phyloP scores from a whole-genome alignment of 2,329 filamentous ascomycete species.

The Scortechinia acanthostroma region DNA sequence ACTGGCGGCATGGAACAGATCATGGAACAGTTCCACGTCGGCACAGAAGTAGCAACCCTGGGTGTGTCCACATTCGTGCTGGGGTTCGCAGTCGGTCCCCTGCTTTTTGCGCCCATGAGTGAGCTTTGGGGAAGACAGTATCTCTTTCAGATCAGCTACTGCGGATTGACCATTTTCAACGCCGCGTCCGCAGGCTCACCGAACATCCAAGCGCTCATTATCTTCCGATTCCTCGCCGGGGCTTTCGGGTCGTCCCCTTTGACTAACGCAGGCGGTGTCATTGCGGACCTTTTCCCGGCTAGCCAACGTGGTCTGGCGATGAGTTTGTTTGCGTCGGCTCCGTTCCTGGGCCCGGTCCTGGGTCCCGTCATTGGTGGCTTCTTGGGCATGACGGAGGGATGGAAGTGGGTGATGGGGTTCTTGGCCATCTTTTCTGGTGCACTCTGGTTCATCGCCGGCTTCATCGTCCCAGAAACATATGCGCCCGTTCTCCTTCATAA shows the following conservation, averaged over 20 bases:
- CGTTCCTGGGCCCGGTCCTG: not conserved
- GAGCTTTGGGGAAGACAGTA: not conserved
- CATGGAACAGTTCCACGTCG: not conserved
- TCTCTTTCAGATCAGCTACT: slow-evolving; percentile 50
- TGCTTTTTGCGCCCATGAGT: not conserved
- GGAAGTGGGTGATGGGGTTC: not conserved
- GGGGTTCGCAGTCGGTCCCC: not conserved
- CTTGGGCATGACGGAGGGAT: not conserved
- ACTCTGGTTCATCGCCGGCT: not conserved
- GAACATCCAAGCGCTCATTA: slow-evolving; percentile 41
- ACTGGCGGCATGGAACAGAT: not conserved
- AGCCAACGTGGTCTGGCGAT: slow-evolving; percentile 18
- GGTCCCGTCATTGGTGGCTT: slow-evolving; percentile 1
- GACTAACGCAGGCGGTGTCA: slow-evolving; percentile 34
- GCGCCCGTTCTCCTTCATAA: not conserved
- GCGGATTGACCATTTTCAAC: slow-evolving; percentile 52
- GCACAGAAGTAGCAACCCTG: not conserved
- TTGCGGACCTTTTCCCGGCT: slow-evolving; percentile 33
- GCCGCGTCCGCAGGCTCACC: slow-evolving; percentile 46
- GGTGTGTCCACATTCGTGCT: not conserved
- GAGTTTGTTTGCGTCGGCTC: not conserved
- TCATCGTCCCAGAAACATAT: not conserved
- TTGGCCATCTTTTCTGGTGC: not conserved
- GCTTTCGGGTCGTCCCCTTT: slow-evolving; percentile 34
- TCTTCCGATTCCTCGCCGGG: slow-evolving; percentile 42